Percentiles rank a stretch among this genome's conserved stretches.
Evolutionary conservation across 169 alveolate genomes (phyloP).

Genomic region (Amoebophrya sp.): DNA sequence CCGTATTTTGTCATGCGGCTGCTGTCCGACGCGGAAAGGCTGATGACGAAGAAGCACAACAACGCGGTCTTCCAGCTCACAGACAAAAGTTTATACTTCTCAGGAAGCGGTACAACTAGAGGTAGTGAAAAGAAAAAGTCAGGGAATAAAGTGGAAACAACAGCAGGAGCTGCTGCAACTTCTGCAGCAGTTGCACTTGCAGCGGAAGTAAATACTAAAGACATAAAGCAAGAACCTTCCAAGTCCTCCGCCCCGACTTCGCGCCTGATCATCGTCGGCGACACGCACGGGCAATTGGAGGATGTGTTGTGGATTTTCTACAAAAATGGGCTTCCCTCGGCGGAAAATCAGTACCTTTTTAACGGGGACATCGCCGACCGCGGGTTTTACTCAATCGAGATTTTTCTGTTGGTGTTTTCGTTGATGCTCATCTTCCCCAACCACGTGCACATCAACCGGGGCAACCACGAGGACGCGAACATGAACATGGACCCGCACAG

Average conservation of each 20-base stretch:
- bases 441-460: not conserved
- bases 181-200: no score
- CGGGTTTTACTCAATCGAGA: conserved; percentile 42
- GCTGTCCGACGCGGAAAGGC: not conserved
- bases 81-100: no score
- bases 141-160: no score
- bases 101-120: no score
- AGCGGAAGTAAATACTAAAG: no score
- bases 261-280: conserved; percentile 62
- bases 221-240: no score
- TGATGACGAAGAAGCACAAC: not conserved
- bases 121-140: no score
- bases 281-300: conserved; percentile 76
- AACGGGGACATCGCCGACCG: conserved; percentile 83
- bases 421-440: not conserved
- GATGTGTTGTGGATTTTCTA: conserved; percentile 76
- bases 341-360: conserved; percentile 57
- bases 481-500: not conserved
- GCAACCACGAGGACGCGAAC: not conserved
- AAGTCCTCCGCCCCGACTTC: not conserved
- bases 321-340: conserved; percentile 68
- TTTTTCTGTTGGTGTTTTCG: not conserved
- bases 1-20: not conserved
- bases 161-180: no score
- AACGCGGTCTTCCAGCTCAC: not conserved